phyloP scores from a whole-genome alignment of 2,329 filamentous ascomycete genomes.

The Elsinoe fawcettii region DNA sequence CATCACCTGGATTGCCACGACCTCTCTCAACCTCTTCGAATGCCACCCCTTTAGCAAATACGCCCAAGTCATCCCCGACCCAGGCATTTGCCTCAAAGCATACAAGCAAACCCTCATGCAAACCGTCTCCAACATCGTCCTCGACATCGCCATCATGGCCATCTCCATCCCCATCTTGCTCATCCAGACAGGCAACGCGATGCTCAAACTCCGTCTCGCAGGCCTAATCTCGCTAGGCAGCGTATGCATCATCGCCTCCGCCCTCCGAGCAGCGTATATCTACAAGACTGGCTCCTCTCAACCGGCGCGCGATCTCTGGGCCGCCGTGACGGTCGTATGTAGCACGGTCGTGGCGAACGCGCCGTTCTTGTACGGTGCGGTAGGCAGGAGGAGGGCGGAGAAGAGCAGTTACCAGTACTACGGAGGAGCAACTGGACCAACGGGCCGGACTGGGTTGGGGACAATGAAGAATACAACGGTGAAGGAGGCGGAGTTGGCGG shows the following conservation, averaged over 20 bases:
- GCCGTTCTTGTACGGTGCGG: conserved; percentile 18
- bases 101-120: conserved; percentile 31
- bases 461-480: not conserved
- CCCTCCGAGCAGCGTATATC: conserved; percentile 18
- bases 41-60: conserved; percentile 32
- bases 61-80: conserved; percentile 19
- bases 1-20: conserved; percentile 28
- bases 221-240: conserved; percentile 18
- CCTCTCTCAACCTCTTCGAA: conserved; percentile 32
- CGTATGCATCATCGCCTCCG: conserved; percentile 19
- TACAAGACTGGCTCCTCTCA: conserved; percentile 18
- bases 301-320: conserved; percentile 20
- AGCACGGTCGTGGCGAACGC: conserved; percentile 20
- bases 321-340: conserved; percentile 18
- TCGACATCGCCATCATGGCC: conserved; percentile 25
- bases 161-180: conserved; percentile 21
- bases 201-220: conserved; percentile 3
- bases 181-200: conserved; percentile 10
- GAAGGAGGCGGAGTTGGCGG: not conserved
- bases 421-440: not conserved
- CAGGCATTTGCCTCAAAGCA: conserved; percentile 25
- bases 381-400: not conserved
- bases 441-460: not conserved
- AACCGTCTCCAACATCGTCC: conserved; percentile 27
- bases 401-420: not conserved